phyloP scores from a whole-genome alignment of 2,329 filamentous ascomycete genomes.

The Trichophaea hybrida region DNA sequence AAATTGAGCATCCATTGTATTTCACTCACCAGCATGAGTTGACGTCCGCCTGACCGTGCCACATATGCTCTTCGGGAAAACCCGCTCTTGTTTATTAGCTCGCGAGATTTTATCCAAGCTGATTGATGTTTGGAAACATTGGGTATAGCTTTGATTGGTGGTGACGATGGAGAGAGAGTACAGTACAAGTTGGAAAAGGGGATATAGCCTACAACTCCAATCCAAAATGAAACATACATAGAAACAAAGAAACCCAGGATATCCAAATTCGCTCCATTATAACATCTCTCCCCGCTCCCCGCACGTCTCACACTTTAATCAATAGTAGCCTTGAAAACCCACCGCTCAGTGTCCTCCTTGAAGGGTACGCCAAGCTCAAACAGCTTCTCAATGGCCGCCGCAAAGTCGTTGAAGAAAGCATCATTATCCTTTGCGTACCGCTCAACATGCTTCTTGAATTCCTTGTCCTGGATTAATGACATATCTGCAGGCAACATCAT shows the following conservation, averaged over 20 bases:
- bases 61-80: no score
- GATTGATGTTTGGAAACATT: no score
- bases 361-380: constrained; percentile 95
- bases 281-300: neutral
- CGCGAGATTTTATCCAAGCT: no score
- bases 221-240: no score
- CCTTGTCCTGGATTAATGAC: constrained; percentile 74
- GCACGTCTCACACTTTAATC: constrained; percentile 21
- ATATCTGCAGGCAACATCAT: constrained; percentile 98
- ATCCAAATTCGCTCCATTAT: neutral
- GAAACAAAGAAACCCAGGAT: neutral
- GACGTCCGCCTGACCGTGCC: no score
- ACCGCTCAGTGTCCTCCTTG: constrained; percentile 45
- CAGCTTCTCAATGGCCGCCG: constrained; percentile 60
- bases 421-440: constrained; percentile 85
- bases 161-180: no score
- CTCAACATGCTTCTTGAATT: constrained; percentile 65
- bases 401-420: constrained; percentile 86
- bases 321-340: constrained; percentile 47
- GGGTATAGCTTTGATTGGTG: no score
- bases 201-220: no score
- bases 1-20: no score
- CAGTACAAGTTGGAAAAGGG: no score
- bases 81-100: no score
- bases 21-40: no score